phyloP scores from a whole-genome alignment of 2,329 filamentous ascomycete genomes.

The Elsinoe batatas region DNA sequence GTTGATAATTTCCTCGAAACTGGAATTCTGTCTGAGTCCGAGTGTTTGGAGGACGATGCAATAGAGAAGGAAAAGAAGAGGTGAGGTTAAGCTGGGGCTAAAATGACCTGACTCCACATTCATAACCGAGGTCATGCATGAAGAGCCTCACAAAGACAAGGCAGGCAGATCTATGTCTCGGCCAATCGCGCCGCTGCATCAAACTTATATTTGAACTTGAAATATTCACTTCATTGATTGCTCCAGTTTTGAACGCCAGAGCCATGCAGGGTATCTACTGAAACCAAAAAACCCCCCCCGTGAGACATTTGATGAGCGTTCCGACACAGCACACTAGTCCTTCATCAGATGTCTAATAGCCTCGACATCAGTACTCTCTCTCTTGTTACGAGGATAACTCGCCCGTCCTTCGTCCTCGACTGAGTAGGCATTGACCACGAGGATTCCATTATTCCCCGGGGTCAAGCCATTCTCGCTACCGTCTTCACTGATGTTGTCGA shows the following conservation, averaged over 20 bases:
- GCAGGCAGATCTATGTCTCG: too few relatives aligned
- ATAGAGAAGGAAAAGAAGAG: too few relatives aligned
- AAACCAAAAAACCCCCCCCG: background rate
- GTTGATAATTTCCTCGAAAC: too few relatives aligned
- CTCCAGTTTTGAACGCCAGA: background rate
- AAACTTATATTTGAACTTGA: too few relatives aligned
- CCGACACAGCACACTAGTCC: background rate
- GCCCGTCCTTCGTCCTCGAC: background rate
- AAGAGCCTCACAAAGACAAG: too few relatives aligned
- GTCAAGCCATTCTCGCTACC: background rate
- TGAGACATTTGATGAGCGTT: background rate
- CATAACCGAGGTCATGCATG: too few relatives aligned
- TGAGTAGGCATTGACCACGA: background rate
- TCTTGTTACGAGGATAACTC: background rate
- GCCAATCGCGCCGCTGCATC: too few relatives aligned
- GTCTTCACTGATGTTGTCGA: background rate
- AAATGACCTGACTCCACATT: too few relatives aligned
- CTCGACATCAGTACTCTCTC: slow-evolving; percentile 7
- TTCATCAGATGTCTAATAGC: slow-evolving; percentile 3
- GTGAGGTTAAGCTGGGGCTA: too few relatives aligned
- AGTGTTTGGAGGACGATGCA: too few relatives aligned
- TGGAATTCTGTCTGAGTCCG: too few relatives aligned
- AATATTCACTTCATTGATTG: too few relatives aligned
- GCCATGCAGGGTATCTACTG: background rate
- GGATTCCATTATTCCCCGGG: background rate